Base-by-base conservation (phyloP, 345 rosid genomes). In the Citrus reticulata region DNA sequence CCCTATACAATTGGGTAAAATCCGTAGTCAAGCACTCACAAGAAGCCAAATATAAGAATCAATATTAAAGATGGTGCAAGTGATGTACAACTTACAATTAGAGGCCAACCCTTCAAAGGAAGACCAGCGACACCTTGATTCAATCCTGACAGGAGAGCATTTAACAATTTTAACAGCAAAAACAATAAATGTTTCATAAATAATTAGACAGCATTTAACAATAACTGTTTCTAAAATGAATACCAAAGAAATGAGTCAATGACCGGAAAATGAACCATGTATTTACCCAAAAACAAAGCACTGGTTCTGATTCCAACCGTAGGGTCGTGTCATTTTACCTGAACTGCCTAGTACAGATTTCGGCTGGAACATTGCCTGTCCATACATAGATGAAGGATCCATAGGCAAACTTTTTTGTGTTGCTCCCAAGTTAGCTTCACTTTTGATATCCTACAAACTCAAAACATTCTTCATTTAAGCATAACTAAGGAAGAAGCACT, bases 21-120 rank as follows among this genome's bases (percentile, higher is more conserved):
- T 68, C 20, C 27, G 17, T 25, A 9, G 32, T 54, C 19, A 78
- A 34, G 63, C 32, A 49, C 30, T 19, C 6, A 11, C 14, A 67
- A n/a, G 16, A 7, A n/a, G 30, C 64, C 79, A 77, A 49, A 60
- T 46, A 68, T 16, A 63, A 30, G 32, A 32, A 42, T 17, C 11
- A 16, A 77, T 29, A 70, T 11, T 14, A 20, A 69, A 35, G n/a
- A 80, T 19, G 30, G 54, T 20, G 55, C 75, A 55, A 62, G 49
- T 29, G 37, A 79, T 30, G 55, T 62, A 63, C 25, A 76, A 87
- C 92, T 86, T 86, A 89, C 92, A 66, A 90, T 85, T 72, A 89
- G 78, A 78, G 94, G 94, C 94, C 91, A 91, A 27, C 92, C 92
- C 86, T 87, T 91, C 77, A 89, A 82, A 13, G 94, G 92, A 83